A percentile compares a stretch with the other conserved stretches of the same genome.
Conservation (phyloP, 2,329 filamentous ascomycete species). For the Penicillium sp. region DNA sequence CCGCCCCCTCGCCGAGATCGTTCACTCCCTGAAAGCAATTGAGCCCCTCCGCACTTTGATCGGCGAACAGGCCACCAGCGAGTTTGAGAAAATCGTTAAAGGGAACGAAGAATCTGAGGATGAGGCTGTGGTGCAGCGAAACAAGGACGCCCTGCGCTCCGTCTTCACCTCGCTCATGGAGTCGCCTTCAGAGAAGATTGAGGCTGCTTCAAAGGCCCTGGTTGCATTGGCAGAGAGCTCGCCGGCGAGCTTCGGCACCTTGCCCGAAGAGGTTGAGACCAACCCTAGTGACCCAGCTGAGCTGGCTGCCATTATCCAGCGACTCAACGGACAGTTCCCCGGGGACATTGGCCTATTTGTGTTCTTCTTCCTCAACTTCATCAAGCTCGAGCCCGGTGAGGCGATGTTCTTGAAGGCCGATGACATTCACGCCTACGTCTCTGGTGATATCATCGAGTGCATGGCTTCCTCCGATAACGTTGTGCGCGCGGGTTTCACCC, state of each 20-base stretch:
- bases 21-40: constrained; percentile 74
- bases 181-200: constrained; percentile 66
- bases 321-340: constrained; percentile 82
- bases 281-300: constrained; percentile 52
- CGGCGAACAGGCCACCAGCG: constrained; percentile 53
- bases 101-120: constrained; percentile 56
- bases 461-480: constrained; percentile 99
- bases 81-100: constrained; percentile 58
- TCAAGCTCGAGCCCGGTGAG: constrained; percentile 83
- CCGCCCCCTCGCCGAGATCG: constrained; percentile 80
- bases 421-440: constrained; percentile 89
- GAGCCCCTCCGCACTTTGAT: constrained; percentile 66
- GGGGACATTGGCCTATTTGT: constrained; percentile 91
- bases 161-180: constrained; percentile 82
- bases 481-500: constrained; percentile 93
- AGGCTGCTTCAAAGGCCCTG: constrained; percentile 66
- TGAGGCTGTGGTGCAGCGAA: constrained; percentile 52
- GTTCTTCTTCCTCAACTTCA: constrained; percentile 95
- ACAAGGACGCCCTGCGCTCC: constrained; percentile 76
- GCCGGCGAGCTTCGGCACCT: constrained; percentile 70
- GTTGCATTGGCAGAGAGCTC: constrained; percentile 69
- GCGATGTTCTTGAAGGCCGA: constrained; percentile 95
- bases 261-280: constrained; percentile 32
- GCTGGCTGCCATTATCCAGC: constrained; percentile 73
- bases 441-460: constrained; percentile 89